phyloP scores from a whole-genome alignment of 768 basidiomycete species.

The Punctularia strigosozonata region DNA sequence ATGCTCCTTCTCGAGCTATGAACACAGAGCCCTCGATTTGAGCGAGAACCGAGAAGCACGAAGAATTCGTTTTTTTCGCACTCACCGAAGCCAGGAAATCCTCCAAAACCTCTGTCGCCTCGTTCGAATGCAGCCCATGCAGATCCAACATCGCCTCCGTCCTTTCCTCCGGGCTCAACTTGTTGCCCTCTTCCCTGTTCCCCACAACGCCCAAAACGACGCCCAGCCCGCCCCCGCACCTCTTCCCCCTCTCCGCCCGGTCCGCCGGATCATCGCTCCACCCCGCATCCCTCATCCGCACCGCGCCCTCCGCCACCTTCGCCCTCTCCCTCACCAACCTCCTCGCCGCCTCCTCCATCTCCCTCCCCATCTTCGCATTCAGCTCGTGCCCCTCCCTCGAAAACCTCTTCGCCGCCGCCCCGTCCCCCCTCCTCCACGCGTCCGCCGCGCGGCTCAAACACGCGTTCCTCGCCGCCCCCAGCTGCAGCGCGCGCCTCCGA shows the following conservation, averaged over 20 bases:
- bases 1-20: conserved; percentile 75
- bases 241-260: conserved; percentile 58
- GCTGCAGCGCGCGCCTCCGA: conserved; percentile 77
- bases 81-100: conserved; percentile 80
- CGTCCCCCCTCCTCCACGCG: conserved; percentile 92
- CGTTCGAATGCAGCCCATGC: conserved; percentile 89
- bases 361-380: conserved; percentile 81
- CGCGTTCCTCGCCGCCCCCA: conserved; percentile 89
- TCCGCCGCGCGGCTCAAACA: conserved; percentile 92
- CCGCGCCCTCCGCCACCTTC: conserved; percentile 63
- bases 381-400: conserved; percentile 89
- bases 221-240: conserved; percentile 74
- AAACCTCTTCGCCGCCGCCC: conserved; percentile 90
- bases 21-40: not conserved
- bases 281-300: conserved; percentile 50
- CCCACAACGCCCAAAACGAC: conserved; percentile 81
- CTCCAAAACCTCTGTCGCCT: conserved; percentile 85
- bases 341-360: conserved; percentile 79
- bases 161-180: conserved; percentile 73
- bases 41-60: conserved; percentile 1
- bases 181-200: conserved; percentile 34
- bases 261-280: conserved; percentile 85
- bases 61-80: too few relatives aligned
- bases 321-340: conserved; percentile 78
- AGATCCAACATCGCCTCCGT: conserved; percentile 81